Base-by-base conservation (phyloP, 768 basidiomycete species). In the Pholiota microspora region DNA sequence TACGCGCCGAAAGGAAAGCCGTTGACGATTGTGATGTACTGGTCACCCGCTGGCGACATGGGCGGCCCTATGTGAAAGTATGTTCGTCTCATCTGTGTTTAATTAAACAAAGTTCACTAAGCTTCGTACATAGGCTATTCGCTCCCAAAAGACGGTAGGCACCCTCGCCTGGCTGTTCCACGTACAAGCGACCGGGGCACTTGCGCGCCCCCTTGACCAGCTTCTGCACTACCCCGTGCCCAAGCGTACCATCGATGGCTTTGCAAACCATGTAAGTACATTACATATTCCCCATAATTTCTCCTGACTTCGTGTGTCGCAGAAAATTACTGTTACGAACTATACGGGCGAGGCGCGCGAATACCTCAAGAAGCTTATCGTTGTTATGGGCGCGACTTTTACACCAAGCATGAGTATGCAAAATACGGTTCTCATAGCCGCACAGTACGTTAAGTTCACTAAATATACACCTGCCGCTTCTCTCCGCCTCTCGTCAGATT, bases 301-400 rank as follows among this genome's bases (percentile, higher is more conserved):
- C 2, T 51, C 46, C 7, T 51, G 2, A 25, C 24, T 24, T 6
- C 4, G 44, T 45, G 29, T 29, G 51, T 18, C 54, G 10, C 32
- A 93, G 89, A 77, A 82, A 59, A 85, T 96, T 51, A 90, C 93
- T 0, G 77, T 96, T 1, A 93, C 93, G 0, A 95, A 95, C 64
- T 96, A 94, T 66, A 89, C 90, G 0, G 94, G 94, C 2, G 84
- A 86, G 32, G 80, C 89, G 5, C 79, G 94, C 2, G 94, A 96
- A 49, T 95, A 95, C 64, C 77, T 98, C 48, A 93, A 93, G 72
- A 85, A 83, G 57, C 73, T 98, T 13, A 89, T 98, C 48, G 71
- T 71, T 4, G 70, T 81, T 4, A 83, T 92, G 79, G 94, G 93
- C 1, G 93, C 82, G 1, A 77, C 70, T 24, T 95, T 93, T 62